Evolutionary conservation across 2,329 filamentous ascomycete species (phyloP).

Genomic region (Fusarium anthophilum): DNA sequence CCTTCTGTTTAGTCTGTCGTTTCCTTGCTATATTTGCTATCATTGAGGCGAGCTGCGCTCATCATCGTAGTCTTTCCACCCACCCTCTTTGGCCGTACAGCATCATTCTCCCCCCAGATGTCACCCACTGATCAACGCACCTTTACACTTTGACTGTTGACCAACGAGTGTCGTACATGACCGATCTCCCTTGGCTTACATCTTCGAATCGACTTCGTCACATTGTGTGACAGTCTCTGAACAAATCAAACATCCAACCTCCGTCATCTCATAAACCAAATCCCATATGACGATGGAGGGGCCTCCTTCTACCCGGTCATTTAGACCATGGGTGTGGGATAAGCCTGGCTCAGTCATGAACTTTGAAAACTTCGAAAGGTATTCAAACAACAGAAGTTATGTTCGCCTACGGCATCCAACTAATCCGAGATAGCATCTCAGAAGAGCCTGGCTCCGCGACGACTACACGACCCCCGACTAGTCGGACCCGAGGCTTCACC

Average conservation of each 20-base stretch:
- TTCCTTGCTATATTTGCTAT: conserved; percentile 16
- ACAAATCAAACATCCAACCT: conserved; percentile 8
- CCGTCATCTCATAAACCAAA: conserved; percentile 11
- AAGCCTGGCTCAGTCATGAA: conserved; percentile 39
- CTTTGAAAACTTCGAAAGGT: conserved; percentile 43
- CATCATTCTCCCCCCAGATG: neutral
- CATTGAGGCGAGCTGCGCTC: conserved; percentile 40
- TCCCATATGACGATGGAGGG: conserved; percentile 35
- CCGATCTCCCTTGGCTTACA: conserved; percentile 19
- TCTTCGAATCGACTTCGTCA: conserved; percentile 3
- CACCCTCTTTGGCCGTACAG: conserved; percentile 5
- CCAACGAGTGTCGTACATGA: conserved; percentile 35
- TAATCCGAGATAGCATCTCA: conserved; percentile 34
- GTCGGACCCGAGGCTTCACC: conserved; percentile 41
- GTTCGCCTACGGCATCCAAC: conserved; percentile 11
- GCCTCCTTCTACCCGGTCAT: conserved; percentile 36
- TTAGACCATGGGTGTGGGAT: conserved; percentile 36
- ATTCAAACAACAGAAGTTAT: conserved; percentile 2
- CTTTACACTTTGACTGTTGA: conserved; percentile 13
- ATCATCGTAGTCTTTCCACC: conserved; percentile 33
- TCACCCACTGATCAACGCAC: conserved; percentile 20
- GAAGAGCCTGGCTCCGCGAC: conserved; percentile 38
- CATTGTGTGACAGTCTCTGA: conserved; percentile 14
- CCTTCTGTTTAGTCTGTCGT: conserved; percentile 15
- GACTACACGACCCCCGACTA: conserved; percentile 26